Base-by-base conservation (phyloP, 352 stramenopile species). In the Phytophthora macrochlamydospora region DNA sequence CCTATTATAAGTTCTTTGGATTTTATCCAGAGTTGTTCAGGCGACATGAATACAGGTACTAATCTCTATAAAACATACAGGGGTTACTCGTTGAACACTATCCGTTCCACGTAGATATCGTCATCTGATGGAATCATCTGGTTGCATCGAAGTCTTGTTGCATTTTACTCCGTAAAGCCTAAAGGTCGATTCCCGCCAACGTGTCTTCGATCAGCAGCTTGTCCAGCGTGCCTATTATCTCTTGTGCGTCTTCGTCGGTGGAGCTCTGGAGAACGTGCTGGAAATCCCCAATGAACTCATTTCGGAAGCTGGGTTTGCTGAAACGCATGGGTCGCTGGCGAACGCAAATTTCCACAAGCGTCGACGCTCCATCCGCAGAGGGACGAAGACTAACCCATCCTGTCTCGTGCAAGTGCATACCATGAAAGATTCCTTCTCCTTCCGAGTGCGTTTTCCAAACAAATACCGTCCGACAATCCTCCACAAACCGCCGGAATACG, bases 341-440 rank as follows among this genome's bases (percentile, higher is more conserved):
- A 6, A 40, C 35, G 35, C 35, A 40, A 40, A 40, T 40, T 6
- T 40, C 35, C 6, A 40, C 35, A 6, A 40, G 6, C 6, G 35
- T 40, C 35, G 35, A 40, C 6, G 9, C 6, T 11, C 35, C 29
- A 9, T 67, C 37, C n/a, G 38, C 13, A 48, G 38, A 45, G 7
- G 51, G 53, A 18, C 43, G 32, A 32, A 72, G 3, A 45, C 42
- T 33, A 12, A 51, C 57, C 81, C 81, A 90, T 1, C 81, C 81
- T 0, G 78, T 87, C 37, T 84, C 74, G 29, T 90, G 75, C 40
- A 75, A 78, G 48, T 75, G 75, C 59, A 86, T 69, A 0, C 67
- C 73, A 50, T 65, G 72, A 42, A 78, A 54, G 5, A 56, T 40
- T 14, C 71, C 60, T 54, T 76, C 69, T 4, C 76, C 74, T 42